Conservation (phyloP, 1,284 basidiomycete genomes). For the Pseudozyma flocculosa region DNA sequence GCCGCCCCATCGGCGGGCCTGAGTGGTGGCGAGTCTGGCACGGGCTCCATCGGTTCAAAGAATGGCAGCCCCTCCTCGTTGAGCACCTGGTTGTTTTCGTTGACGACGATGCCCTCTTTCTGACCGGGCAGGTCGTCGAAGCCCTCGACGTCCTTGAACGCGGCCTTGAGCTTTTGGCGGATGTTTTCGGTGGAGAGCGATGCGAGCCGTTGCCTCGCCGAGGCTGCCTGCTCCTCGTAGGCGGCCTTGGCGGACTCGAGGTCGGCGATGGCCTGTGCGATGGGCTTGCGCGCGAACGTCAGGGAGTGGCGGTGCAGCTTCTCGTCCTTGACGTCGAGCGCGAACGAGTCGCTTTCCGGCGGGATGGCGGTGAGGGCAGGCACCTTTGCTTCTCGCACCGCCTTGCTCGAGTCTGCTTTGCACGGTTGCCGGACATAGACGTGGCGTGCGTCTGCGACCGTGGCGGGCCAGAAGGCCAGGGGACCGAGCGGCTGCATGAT, state of each 20-base stretch:
- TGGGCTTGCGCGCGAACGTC: constrained; percentile 4
- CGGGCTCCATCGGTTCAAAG: constrained; percentile 46
- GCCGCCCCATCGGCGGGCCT: neutral
- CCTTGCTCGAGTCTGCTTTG: constrained; percentile 4
- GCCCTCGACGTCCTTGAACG: neutral
- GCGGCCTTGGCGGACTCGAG: neutral
- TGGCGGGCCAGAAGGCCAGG: constrained; percentile 28
- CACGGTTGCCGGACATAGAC: constrained; percentile 14
- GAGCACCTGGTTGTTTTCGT: constrained; percentile 39
- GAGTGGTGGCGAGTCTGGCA: constrained; percentile 22
- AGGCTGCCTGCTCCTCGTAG: neutral
- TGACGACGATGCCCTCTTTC: constrained; percentile 7
- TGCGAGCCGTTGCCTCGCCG: neutral
- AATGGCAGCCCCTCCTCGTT: constrained; percentile 57
- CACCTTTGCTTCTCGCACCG: constrained; percentile 16
- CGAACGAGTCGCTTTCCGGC: neutral
- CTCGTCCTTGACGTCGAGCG: constrained; percentile 5
- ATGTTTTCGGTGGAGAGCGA: neutral
- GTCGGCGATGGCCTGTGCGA: neutral
- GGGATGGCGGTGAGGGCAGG: constrained; percentile 6
- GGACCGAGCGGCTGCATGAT: constrained; percentile 21
- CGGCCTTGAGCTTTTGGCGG: neutral
- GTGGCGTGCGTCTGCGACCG: constrained; percentile 1
- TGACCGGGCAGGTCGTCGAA: neutral
- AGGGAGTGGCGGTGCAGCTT: constrained; percentile 4